Evolutionary conservation across 2,329 filamentous ascomycete species (phyloP).

Genomic region (Zymoseptoria tritici): DNA sequence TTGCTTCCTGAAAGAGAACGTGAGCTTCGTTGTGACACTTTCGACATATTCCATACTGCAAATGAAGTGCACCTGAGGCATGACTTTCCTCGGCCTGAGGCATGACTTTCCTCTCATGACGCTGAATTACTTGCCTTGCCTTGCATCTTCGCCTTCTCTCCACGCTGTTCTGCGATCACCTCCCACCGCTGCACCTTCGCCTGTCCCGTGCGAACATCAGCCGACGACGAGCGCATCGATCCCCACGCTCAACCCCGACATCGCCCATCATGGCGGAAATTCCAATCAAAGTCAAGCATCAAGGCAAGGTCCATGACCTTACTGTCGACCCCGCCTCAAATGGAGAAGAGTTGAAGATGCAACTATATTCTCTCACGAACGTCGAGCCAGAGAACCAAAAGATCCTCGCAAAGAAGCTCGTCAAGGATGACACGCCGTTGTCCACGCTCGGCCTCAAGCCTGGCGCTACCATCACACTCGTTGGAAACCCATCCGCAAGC

Average conservation of each 20-base stretch:
- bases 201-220: not conserved
- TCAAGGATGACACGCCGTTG: slow-evolving; percentile 91
- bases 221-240: not conserved
- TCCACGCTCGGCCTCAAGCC: slow-evolving; percentile 77
- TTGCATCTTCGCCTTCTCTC: not conserved
- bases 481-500: slow-evolving; percentile 74
- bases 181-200: not conserved
- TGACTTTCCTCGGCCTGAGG: too few relatives aligned
- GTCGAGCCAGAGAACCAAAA: slow-evolving; percentile 97
- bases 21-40: not conserved
- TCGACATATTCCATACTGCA: not conserved
- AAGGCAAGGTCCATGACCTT: slow-evolving; percentile 90
- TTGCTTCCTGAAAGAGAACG: not conserved
- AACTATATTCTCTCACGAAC: slow-evolving; percentile 88
- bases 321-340: slow-evolving; percentile 78
- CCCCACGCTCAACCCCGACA: not conserved
- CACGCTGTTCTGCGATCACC: not conserved
- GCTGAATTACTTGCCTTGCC: not conserved
- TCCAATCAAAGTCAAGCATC: slow-evolving; percentile 75
- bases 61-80: not conserved
- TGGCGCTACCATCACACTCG: slow-evolving; percentile 87
- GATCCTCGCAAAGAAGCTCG: slow-evolving; percentile 85
- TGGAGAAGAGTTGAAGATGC: slow-evolving; percentile 91
- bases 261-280: slow-evolving; percentile 25
- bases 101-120: not conserved